Base-by-base conservation (phyloP, 177 flowering plant species). In the Vitis hybrid region DNA sequence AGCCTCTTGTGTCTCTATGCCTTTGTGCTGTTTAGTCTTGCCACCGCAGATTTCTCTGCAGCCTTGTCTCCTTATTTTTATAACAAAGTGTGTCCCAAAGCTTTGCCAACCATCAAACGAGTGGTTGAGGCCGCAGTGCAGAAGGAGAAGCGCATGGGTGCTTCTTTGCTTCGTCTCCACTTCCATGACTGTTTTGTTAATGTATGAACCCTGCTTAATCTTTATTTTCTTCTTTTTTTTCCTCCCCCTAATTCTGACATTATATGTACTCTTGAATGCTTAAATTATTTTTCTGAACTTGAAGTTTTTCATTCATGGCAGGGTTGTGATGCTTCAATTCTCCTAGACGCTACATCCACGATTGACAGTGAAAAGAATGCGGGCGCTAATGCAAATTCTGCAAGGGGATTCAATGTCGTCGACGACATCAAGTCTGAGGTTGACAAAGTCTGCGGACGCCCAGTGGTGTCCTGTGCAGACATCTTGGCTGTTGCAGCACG, bases 121-220 rank as follows among this genome's bases (percentile, higher is more conserved):
- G 72, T 70, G 0, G 82, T 87, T 0, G 59, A 70, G 40, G 77
- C 62, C 0, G 90, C 87, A 0, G 75, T 88, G 5, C 6, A 21
- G 1, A 68, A 66, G 16, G 86, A 85, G 52, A 49, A 51, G 1
- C 83, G 86, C 69, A 82, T 82, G 84, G 85, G 84, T 0, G 85
- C 82, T 50, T 81, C 85, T 12, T 60, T 84, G 30, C 68, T 80
- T 12, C 88, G 90, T 19, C 76, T 88, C 1, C 83, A 80, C 40
- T 88, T 88, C 75, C 92, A 88, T 21, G 90, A 87, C 66, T 88
- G 92, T 70, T 88, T 88, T 16, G 90, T 87, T 19, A 70, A 79
- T 27, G 84, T 82, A 78, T 66, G 78, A 24, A 16, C 16, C 10
- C 13, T 9, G 16, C 35, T 14, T 30, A 13, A 15, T 46, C 8